A percentile compares a stretch with the other conserved stretches of the same genome.
These are phyloP conservation scores for Pestalotiopsis sp. DNA, from an alignment of 2,329 filamentous ascomycete species.

Conservation along the genomic window DNA sequence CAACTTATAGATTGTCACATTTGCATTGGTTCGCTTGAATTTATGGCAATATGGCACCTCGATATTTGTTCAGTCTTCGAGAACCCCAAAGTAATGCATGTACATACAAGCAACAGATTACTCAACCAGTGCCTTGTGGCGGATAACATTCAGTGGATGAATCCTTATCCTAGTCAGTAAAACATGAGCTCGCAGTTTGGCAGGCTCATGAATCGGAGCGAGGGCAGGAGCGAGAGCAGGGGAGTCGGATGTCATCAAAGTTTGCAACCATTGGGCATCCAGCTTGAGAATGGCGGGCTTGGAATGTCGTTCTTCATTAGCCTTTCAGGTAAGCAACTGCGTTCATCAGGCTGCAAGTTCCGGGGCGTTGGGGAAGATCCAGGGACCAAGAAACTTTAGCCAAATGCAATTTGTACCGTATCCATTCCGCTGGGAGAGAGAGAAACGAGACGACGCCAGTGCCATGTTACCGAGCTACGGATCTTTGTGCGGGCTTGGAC, in stretches of 20 bases:
- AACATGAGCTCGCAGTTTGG: neutral
- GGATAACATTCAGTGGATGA: neutral
- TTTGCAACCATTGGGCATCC: conserved; percentile 3
- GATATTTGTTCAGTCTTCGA: no score
- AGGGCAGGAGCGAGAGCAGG: neutral
- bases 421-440: conserved; percentile 8
- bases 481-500: neutral
- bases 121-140: neutral
- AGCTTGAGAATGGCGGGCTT: neutral
- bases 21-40: neutral
- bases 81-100: neutral
- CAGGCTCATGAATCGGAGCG: neutral
- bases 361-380: conserved; percentile 28
- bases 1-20: neutral
- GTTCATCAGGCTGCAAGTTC: conserved; percentile 18
- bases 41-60: no score
- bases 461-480: neutral
- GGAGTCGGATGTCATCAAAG: neutral
- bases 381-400: neutral
- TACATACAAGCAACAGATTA: neutral
- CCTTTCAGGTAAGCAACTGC: conserved; percentile 2
- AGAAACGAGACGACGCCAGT: neutral
- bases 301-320: neutral
- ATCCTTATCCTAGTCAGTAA: neutral
- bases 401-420: neutral